Percentiles rank a stretch among this genome's conserved stretches.
These are phyloP conservation scores for Cyathus striatus DNA, from an alignment of 768 basidiomycete species.

Conservation along the genomic window DNA sequence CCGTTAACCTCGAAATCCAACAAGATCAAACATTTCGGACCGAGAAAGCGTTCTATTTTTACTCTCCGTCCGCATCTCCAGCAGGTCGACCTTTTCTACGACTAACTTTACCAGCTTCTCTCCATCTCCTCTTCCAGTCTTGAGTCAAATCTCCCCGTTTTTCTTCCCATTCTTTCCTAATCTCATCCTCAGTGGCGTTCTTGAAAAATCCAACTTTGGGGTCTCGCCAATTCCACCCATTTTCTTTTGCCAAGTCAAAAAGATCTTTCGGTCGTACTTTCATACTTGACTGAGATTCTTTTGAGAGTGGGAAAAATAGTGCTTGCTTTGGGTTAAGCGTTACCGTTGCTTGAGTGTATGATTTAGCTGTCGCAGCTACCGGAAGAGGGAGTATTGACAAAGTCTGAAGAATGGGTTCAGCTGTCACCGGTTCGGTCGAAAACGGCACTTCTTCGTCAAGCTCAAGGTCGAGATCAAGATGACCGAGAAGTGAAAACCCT, in stretches of 20 bases:
- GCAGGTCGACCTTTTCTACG: constrained; percentile 45
- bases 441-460: constrained; percentile 53
- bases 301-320: constrained; percentile 56
- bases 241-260: constrained; percentile 42
- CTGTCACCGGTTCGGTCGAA: constrained; percentile 9
- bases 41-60: too few relatives aligned
- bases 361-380: constrained; percentile 9
- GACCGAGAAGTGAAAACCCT: constrained; percentile 71
- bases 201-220: constrained; percentile 38
- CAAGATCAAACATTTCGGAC: too few relatives aligned
- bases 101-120: constrained; percentile 68
- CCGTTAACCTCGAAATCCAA: too few relatives aligned
- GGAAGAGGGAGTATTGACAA: constrained; percentile 5
- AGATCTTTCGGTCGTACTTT: constrained; percentile 38
- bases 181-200: constrained; percentile 53
- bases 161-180: constrained; percentile 67
- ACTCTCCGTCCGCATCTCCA: constrained; percentile 15
- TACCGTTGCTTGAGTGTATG: constrained; percentile 19
- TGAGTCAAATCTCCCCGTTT: constrained; percentile 60
- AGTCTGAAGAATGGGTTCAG: constrained; percentile 5
- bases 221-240: constrained; percentile 44
- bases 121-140: constrained; percentile 74
- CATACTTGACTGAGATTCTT: constrained; percentile 8
- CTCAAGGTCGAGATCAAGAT: constrained; percentile 71
- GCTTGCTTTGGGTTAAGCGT: constrained; percentile 49